Conservation (phyloP, 140 eudicot genomes). For the Stevia rebaudiana region DNA sequence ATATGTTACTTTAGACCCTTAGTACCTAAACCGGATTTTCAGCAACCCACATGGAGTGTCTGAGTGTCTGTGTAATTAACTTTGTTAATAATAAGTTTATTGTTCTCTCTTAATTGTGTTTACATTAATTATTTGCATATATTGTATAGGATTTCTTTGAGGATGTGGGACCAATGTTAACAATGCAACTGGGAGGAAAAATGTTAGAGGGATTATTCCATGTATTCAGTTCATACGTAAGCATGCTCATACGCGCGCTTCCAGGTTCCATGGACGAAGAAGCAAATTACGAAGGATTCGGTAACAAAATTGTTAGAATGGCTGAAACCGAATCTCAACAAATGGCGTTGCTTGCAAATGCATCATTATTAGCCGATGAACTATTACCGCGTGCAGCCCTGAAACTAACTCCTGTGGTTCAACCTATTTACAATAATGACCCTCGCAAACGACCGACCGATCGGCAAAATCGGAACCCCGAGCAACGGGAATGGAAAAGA, state of each 20-base stretch:
- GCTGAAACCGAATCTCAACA: conserved; percentile 96
- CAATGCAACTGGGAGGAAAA: conserved; percentile 95
- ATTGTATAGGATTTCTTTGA: conserved; percentile 79
- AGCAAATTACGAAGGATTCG: conserved; percentile 64
- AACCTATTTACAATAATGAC: conserved; percentile 56
- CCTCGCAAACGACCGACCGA: conserved; percentile 67
- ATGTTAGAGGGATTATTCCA: conserved; percentile 86
- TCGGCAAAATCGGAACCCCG: conserved; percentile 79
- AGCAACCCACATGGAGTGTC: no score
- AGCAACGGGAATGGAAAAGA: conserved; percentile 95
- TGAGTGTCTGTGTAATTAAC: no score
- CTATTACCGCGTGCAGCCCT: conserved; percentile 93
- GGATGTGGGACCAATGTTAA: conserved; percentile 93
- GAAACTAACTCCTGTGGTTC: conserved; percentile 71
- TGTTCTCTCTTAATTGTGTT: neutral
- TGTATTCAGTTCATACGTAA: conserved; percentile 67
- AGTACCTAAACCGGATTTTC: no score
- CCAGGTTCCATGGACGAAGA: conserved; percentile 94
- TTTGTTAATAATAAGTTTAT: neutral
- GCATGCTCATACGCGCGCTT: conserved; percentile 83
- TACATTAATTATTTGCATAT: conserved; percentile 6
- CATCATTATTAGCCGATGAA: conserved; percentile 85
- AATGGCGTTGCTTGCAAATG: conserved; percentile 94
- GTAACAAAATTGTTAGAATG: conserved; percentile 74
- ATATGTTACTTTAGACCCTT: no score